Evolutionary conservation across 2,329 filamentous ascomycete genomes (phyloP), one percentile per base, ranked within the genome.

Genomic region (Aureobasidium melanogenum): DNA sequence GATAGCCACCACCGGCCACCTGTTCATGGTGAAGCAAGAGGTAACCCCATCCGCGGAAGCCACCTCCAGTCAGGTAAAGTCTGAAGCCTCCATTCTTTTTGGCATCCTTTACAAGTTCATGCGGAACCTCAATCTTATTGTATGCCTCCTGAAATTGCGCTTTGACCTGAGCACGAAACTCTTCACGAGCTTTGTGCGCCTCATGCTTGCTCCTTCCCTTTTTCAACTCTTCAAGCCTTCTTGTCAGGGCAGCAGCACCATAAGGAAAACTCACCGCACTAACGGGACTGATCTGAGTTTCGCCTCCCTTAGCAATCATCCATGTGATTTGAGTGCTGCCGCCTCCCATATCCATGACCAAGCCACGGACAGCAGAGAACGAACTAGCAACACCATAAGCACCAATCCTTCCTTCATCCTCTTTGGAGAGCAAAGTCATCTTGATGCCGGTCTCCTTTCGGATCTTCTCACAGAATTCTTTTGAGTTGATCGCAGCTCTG

Each of bases 21-120:
- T 82, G 78, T 48, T 90, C 82, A 8, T 79, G 75, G 68, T 93
- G 88, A 87, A 96, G 91, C 59, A 96, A 80, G 69, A 96, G 85
- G 73, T 90, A 95, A 6, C 91, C 92, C 79, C 94, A 96, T 17
- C 92, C 92, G 41, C 92, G 81, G 71, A 96, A 96, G 0, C 92
- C 92, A 26, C 92, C 92, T 48, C 92, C 92, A 64, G 89, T 96
- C 62, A 97, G 84, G 71, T 92, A 96, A 9, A 96, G 78, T 36
- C 88, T 84, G 61, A 91, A 79, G 6, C 82, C 82, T 1, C 76
- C 77, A 1, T 76, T 67, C 8, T 72, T 68, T 22, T 75, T 71
- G 17, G 78, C 76, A 15, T 72, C 0, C 30, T 61, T 32, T 24
- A 61, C 41, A 24, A 73, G 67, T 17, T 79, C 58, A 19, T 47